Evolutionary conservation across 2,329 filamentous ascomycete species (phyloP).

Genomic region (Mariannaea sp.): DNA sequence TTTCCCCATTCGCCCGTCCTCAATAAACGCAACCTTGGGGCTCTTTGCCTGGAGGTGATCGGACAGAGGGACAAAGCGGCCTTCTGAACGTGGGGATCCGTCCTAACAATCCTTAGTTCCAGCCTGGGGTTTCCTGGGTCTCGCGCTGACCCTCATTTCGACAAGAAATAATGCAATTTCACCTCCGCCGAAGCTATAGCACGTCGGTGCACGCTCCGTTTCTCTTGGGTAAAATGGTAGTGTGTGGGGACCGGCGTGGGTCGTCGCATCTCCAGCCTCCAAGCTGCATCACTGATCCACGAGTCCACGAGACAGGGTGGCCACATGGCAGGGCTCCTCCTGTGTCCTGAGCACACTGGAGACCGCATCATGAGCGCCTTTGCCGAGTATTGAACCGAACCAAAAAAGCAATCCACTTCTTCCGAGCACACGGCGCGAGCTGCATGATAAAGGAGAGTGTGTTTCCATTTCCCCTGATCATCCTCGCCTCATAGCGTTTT

Average conservation of each 20-base stretch:
- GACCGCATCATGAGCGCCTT: neutral
- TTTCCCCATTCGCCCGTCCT: no score
- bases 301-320: conserved; percentile 26
- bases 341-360: conserved; percentile 8
- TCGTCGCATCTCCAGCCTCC: conserved; percentile 16
- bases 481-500: no score
- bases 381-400: neutral
- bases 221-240: neutral
- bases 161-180: conserved; percentile 38
- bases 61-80: no score
- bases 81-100: no score
- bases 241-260: conserved; percentile 22
- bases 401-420: neutral
- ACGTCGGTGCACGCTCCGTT: neutral
- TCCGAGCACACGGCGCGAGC: neutral
- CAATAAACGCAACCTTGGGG: no score
- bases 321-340: conserved; percentile 32
- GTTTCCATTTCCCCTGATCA: no score
- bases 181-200: conserved; percentile 23
- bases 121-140: conserved; percentile 6
- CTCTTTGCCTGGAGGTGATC: no score
- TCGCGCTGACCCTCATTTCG: conserved; percentile 29
- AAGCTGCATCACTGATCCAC: no score
- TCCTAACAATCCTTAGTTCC: no score
- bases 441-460: conserved; percentile 6